These are phyloP conservation scores for Quercus phellos DNA, from an alignment of 331 rosid species.

Conservation along the genomic window DNA sequence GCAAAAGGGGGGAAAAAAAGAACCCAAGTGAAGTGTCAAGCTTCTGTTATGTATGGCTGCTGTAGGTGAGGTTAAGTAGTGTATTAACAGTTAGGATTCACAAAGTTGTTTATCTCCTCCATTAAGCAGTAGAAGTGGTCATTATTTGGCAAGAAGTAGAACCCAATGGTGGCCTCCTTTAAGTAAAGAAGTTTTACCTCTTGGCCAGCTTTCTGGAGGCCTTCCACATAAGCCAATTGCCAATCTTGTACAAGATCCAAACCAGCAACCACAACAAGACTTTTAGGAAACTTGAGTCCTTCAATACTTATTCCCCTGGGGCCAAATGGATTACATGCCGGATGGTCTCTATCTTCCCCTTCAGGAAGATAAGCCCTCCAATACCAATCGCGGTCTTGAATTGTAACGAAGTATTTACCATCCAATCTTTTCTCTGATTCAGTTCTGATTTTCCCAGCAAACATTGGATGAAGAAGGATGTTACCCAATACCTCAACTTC, in stretches of 20 bases:
- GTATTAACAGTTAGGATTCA: slow-evolving; percentile 63
- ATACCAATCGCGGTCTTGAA: slow-evolving; percentile 96
- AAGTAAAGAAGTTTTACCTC: slow-evolving; percentile 65
- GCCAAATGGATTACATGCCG: slow-evolving; percentile 84
- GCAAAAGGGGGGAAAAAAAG: slow-evolving; percentile 26
- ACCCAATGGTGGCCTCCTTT: slow-evolving; percentile 87
- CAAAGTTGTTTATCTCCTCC: slow-evolving; percentile 73
- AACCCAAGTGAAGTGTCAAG: slow-evolving; percentile 54
- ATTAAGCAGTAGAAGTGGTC: slow-evolving; percentile 72
- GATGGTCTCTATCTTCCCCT: slow-evolving; percentile 91
- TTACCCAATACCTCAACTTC: slow-evolving; percentile 81
- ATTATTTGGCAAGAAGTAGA: slow-evolving; percentile 97
- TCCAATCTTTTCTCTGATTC: slow-evolving; percentile 69
- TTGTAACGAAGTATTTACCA: slow-evolving; percentile 80
- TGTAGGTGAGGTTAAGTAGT: slow-evolving; percentile 53
- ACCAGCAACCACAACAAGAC: slow-evolving; percentile 92
- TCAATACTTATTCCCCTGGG: slow-evolving; percentile 55
- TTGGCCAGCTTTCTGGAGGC: slow-evolving; percentile 57
- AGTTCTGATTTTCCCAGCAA: slow-evolving; percentile 69
- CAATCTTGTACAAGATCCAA: slow-evolving; percentile 93
- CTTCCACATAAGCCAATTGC: slow-evolving; percentile 83
- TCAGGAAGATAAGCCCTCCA: slow-evolving; percentile 95
- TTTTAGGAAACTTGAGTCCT: slow-evolving; percentile 68
- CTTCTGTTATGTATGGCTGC: slow-evolving; percentile 66
- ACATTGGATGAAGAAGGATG: slow-evolving; percentile 90